phyloP scores from a whole-genome alignment of 305 asterid genomes.

The Coffea humblotiana region DNA sequence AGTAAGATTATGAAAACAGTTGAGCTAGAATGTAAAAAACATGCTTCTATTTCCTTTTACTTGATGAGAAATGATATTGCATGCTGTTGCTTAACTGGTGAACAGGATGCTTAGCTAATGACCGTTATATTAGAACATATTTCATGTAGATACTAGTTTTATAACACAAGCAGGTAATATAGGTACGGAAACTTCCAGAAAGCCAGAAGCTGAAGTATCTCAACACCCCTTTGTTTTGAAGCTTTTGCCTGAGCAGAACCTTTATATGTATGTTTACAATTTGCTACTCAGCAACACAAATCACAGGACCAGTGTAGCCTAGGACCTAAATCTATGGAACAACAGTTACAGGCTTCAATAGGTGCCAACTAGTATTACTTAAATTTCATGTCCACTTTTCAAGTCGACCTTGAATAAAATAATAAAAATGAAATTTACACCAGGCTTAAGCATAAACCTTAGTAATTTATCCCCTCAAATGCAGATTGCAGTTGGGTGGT shows the following conservation, averaged over 20 bases:
- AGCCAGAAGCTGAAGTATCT: neutral
- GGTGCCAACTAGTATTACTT: neutral
- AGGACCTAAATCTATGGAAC: neutral
- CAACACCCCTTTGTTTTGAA: neutral
- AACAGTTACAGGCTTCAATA: neutral
- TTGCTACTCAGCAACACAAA: neutral
- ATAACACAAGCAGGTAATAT: neutral
- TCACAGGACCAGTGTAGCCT: neutral
- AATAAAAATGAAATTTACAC: neutral
- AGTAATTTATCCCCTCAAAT: neutral
- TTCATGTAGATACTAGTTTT: no score
- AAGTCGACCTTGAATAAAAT: neutral
- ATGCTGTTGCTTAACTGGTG: neutral
- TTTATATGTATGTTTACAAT: neutral
- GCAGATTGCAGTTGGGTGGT: neutral
- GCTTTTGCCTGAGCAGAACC: neutral
- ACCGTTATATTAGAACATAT: neutral
- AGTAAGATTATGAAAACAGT: neutral
- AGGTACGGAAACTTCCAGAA: neutral
- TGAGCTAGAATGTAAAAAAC: neutral
- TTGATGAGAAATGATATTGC: no score
- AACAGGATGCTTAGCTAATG: neutral
- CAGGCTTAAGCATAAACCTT: neutral
- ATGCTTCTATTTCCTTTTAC: neutral
- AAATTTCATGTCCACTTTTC: neutral